Base-by-base conservation (phyloP, 306 rosid species). In the Albizia julibrissin region DNA sequence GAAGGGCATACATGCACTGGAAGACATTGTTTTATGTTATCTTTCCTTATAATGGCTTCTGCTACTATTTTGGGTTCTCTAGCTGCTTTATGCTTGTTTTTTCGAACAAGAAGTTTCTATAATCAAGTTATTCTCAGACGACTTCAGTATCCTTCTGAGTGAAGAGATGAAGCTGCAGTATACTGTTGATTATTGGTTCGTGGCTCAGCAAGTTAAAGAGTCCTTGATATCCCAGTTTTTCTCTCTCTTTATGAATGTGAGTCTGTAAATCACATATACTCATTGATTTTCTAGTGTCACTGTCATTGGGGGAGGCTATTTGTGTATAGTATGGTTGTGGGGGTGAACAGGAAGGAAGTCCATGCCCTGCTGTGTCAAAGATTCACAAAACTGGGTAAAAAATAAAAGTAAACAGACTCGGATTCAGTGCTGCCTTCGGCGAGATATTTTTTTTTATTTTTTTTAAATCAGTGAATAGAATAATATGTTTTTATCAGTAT, bases 21-120 rank as follows among this genome's bases (percentile, higher is more conserved):
- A 76, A 59, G 70, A 49, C 90, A 61, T 46, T 87, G 90, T 66
- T 87, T 87, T 69, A 72, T 80, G 85, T 49, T 77, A 9, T 85
- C 87, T 67, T 87, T 85, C 75, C 33, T 87, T 22, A 72, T 87
- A 12, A 87, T 87, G 90, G 90, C 88, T 13, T 64, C 81, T 24
- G 89, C 93, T 21, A 54, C 88, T 72, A 13, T 88, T 31, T 6
- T 87, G 27, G 90, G 90, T 59, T 83, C 88, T 72, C 84, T 87
- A 40, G 76, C 85, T 79, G 86, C 90, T 69, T 76, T 67, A 74
- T 81, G 44, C 22, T 81, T 91, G 92, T 85, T 88, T 89, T 77
- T 91, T 24, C 67, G 89, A 83, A 89, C 96, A 8, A 87, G 66
- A 85, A 75, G 43, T 66, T 89, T 85, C 79, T 91, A 91, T 77